Percentiles rank a stretch among this genome's conserved stretches.
phyloP scores from a whole-genome alignment of 2,329 filamentous ascomycete species.

The Aspergillus fumigatus region DNA sequence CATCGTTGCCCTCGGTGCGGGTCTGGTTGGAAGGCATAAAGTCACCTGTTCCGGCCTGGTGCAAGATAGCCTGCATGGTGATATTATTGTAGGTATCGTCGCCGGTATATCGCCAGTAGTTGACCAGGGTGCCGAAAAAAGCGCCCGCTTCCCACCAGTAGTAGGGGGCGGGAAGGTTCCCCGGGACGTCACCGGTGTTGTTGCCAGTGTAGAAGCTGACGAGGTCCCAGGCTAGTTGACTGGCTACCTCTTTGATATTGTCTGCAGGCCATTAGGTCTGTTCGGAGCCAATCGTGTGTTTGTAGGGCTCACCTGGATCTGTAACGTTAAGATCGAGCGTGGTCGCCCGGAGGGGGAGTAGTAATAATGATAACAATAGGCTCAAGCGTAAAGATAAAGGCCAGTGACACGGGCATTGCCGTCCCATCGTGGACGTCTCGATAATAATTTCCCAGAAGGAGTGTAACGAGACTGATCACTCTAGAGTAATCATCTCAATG shows the following conservation, averaged over 20 bases:
- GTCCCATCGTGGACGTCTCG: neutral
- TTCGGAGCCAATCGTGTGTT: conserved; percentile 28
- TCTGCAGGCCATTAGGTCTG: neutral
- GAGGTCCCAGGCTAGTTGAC: conserved; percentile 43
- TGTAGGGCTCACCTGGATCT: conserved; percentile 1
- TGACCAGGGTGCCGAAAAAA: conserved; percentile 38
- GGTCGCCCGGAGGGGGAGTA: neutral
- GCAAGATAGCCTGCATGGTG: conserved; percentile 33
- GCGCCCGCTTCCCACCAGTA: conserved; percentile 41
- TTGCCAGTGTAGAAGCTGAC: conserved; percentile 48
- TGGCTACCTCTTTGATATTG: conserved; percentile 42
- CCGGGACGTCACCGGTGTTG: conserved; percentile 46
- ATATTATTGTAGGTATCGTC: conserved; percentile 38
- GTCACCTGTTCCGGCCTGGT: conserved; percentile 36
- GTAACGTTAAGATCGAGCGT: conserved; percentile 8
- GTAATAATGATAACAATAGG: neutral
- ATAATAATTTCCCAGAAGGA: neutral
- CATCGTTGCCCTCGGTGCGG: conserved; percentile 49
- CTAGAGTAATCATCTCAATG: neutral
- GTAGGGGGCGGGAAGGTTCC: conserved; percentile 47
- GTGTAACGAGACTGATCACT: neutral
- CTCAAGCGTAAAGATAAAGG: neutral
- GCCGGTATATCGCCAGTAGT: conserved; percentile 42
- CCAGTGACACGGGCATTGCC: neutral
- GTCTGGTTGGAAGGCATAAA: conserved; percentile 41